Evolutionary conservation across 495 filamentous ascomycete species (phyloP).

Genomic region (Penicillium pulvis): DNA sequence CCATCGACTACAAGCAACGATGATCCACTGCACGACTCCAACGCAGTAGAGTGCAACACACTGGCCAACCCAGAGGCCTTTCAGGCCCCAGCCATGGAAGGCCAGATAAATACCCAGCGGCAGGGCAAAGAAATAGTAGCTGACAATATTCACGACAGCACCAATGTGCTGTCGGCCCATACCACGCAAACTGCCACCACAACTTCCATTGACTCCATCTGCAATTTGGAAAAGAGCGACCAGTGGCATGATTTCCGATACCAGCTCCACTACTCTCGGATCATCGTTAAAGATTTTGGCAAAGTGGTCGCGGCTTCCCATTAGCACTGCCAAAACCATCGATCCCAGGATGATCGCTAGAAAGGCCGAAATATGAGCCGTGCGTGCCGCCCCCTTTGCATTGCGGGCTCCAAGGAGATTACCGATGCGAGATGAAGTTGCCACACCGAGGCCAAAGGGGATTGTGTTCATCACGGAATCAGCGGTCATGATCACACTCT

Average conservation of each 20-base stretch:
- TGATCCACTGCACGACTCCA: constrained; percentile 74
- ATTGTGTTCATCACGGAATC: constrained; percentile 93
- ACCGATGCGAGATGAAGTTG: constrained; percentile 76
- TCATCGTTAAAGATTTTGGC: constrained; percentile 87
- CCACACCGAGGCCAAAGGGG: constrained; percentile 87
- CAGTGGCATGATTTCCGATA: constrained; percentile 80
- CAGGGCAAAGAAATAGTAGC: constrained; percentile 84
- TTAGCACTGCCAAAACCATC: constrained; percentile 68
- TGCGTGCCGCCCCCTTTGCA: constrained; percentile 66
- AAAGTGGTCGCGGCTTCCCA: constrained; percentile 75
- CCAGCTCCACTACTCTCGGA: constrained; percentile 68
- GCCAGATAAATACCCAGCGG: constrained; percentile 85
- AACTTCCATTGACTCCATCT: constrained; percentile 83
- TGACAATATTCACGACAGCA: constrained; percentile 81
- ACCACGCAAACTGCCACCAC: constrained; percentile 78
- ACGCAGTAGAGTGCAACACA: constrained; percentile 88
- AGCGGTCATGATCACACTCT: constrained; percentile 92
- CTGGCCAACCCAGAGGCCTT: constrained; percentile 84
- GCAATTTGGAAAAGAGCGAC: constrained; percentile 94
- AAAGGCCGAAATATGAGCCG: constrained; percentile 77
- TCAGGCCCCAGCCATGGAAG: constrained; percentile 85
- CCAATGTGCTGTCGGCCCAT: constrained; percentile 91
- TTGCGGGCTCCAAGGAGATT: constrained; percentile 78
- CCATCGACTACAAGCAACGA: constrained; percentile 81
- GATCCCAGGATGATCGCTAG: constrained; percentile 71